Evolutionary conservation across 2,329 filamentous ascomycete species (phyloP).

Genomic region (Nigrospora oryzae): DNA sequence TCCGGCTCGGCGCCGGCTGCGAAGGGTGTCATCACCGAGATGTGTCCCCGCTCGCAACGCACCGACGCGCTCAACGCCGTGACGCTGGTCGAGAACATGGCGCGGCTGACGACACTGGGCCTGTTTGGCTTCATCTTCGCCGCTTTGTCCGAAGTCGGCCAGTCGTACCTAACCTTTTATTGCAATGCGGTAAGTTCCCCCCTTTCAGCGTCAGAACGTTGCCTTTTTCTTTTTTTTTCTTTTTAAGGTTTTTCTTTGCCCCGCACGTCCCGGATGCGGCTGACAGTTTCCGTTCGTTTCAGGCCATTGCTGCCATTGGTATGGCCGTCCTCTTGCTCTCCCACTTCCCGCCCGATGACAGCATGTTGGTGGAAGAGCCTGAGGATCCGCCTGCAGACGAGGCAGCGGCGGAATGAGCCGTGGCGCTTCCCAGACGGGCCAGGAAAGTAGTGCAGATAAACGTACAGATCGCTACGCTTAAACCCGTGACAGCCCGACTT

Average conservation of each 20-base stretch:
- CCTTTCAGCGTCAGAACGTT: slow-evolving; percentile 61
- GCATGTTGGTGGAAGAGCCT: not conserved
- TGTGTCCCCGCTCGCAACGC: slow-evolving; percentile 54
- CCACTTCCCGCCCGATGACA: not conserved
- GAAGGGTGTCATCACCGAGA: slow-evolving; percentile 65
- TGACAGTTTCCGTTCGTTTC: not conserved
- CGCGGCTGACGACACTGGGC: slow-evolving; percentile 52
- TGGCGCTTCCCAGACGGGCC: too few relatives aligned
- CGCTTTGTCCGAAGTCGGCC: slow-evolving; percentile 49
- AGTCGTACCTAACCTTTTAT: slow-evolving; percentile 55
- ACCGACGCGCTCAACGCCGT: slow-evolving; percentile 62
- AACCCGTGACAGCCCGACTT: too few relatives aligned
- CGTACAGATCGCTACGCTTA: too few relatives aligned
- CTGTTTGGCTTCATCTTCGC: slow-evolving; percentile 62
- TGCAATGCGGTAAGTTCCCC: slow-evolving; percentile 58
- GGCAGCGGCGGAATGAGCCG: too few relatives aligned
- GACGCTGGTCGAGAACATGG: slow-evolving; percentile 62
- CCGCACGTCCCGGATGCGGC: not conserved
- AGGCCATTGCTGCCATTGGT: not conserved
- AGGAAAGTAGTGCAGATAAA: too few relatives aligned
- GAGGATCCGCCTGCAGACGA: not conserved
- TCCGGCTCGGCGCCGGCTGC: slow-evolving; percentile 62
- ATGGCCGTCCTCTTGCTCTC: slow-evolving; percentile 1
- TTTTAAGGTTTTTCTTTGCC: too few relatives aligned
- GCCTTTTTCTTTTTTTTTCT: slow-evolving; percentile 15